A percentile compares a stretch with the other conserved stretches of the same genome.
These are phyloP conservation scores for Rhytidhysteron rufulum DNA, from an alignment of 2,329 filamentous ascomycete genomes.

Conservation along the genomic window DNA sequence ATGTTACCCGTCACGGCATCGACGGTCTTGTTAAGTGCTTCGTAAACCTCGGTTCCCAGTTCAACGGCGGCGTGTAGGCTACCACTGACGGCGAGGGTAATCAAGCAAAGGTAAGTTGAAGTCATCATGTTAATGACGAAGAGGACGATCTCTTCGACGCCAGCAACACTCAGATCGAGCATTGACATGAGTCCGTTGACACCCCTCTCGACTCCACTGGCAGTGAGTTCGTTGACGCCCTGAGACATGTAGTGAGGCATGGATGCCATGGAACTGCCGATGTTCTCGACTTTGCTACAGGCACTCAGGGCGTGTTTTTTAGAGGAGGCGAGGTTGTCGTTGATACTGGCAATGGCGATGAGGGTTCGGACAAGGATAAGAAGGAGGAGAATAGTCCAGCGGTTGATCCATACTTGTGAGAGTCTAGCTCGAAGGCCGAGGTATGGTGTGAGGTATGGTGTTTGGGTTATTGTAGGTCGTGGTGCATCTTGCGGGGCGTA, in stretches of 20 bases:
- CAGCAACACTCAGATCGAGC: conserved; percentile 74
- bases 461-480: conserved; percentile 58
- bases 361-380: conserved; percentile 80
- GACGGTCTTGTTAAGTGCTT: conserved; percentile 60
- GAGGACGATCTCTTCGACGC: conserved; percentile 79
- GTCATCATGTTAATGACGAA: conserved; percentile 92
- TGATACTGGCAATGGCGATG: conserved; percentile 68
- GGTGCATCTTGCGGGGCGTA: conserved; percentile 53
- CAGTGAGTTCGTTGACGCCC: conserved; percentile 83
- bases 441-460: conserved; percentile 78
- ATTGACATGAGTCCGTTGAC: conserved; percentile 76
- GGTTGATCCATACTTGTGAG: conserved; percentile 96
- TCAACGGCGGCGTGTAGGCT: conserved; percentile 67
- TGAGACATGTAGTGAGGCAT: conserved; percentile 93
- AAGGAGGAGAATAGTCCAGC: conserved; percentile 87
- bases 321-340: conserved; percentile 71
- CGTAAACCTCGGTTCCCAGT: conserved; percentile 57
- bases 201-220: conserved; percentile 73
- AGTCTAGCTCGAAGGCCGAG: conserved; percentile 83
- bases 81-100: conserved; percentile 76
- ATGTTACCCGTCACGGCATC: conserved; percentile 54
- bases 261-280: conserved; percentile 93
- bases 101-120: conserved; percentile 84
- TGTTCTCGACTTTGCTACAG: conserved; percentile 86
- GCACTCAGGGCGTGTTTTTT: conserved; percentile 79